Percentiles rank a stretch among this genome's conserved stretches.
Evolutionary conservation across 225 moss, liverwort and hornwort genomes (phyloP).

Genomic region (Marchantia polymorpha): DNA sequence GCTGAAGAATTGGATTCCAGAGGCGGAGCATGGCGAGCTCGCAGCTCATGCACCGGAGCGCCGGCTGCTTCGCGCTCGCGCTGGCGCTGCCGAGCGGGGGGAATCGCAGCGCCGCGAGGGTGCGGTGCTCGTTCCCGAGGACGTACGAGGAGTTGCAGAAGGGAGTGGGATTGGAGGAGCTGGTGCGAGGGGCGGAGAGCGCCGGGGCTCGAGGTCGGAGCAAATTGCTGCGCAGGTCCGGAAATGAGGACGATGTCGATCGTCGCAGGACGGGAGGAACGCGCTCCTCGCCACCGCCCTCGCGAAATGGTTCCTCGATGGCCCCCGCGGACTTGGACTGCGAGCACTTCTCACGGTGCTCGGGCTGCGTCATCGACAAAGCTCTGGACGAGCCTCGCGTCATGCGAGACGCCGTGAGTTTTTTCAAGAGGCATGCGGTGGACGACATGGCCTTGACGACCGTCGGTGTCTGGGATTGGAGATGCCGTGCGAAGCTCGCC

Average conservation of each 20-base stretch:
- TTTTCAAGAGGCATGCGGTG: slow-evolving; percentile 63
- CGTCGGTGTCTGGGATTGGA: slow-evolving; percentile 81
- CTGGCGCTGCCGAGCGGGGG: background rate
- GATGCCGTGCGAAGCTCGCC: slow-evolving; percentile 97
- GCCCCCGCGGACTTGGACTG: slow-evolving; percentile 7
- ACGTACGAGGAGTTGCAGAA: slow-evolving; percentile 5
- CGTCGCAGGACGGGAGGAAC: background rate
- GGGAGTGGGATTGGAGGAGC: slow-evolving; percentile 8
- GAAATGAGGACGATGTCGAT: too few relatives aligned
- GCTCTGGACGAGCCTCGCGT: slow-evolving; percentile 51
- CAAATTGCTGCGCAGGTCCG: background rate
- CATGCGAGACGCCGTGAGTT: slow-evolving; percentile 38
- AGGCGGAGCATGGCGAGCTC: background rate
- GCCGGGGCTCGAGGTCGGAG: background rate
- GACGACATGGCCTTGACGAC: slow-evolving; percentile 60
- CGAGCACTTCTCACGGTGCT: slow-evolving; percentile 54
- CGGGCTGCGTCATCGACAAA: slow-evolving; percentile 77
- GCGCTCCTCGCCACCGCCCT: background rate
- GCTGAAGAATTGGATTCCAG: background rate
- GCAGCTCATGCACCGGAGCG: background rate
- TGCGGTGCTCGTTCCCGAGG: background rate
- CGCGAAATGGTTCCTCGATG: background rate
- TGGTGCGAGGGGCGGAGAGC: background rate
- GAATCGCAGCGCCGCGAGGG: background rate
- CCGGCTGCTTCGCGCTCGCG: background rate